Evolutionary conservation across 768 basidiomycete genomes (phyloP), one percentile per base, ranked within the genome.

Genomic region (Rhodotorula toruloides): DNA sequence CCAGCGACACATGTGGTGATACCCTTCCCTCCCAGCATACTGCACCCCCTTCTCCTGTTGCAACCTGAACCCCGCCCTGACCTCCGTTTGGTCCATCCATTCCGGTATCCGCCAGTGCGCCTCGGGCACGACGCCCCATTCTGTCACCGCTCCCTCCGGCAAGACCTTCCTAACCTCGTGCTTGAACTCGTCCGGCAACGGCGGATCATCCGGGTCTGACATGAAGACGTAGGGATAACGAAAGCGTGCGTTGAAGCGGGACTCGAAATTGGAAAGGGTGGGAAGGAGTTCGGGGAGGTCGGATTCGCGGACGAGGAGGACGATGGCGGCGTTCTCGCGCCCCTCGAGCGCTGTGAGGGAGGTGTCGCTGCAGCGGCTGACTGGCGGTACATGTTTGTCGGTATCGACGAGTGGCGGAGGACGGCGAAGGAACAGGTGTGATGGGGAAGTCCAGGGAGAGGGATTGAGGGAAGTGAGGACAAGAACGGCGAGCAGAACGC

Each of bases 251-350:
- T 73, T 73, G 63, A 71, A 71, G n/a, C 44, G 61, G 2, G 34
- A 19, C 32, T 73, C 72, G 34, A 73, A 70, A 55, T 73, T 73
- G 22, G 25, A 16, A 8, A 73, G 60, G 12, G 72, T 73, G n/a
- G 68, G 68, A 21, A 67, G 44, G 60, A 73, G 69, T 8, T 46
- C 49, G 34, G 37, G 50, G 31, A 73, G 57, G 54, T 73, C 72
- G 9, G 21, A 8, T 12, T 68, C 68, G 29, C 68, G 61, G n/a
- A 67, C 49, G 22, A 73, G 66, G 56, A 73, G 56, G 39, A 73
- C 58, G 52, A 73, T 67, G 22, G 69, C 69, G 42, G 56, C 69
- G 21, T 49, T 58, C 59, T 70, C 66, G 21, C 69, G 53, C 36
- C 46, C 34, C 16, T 66, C 61, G 46, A 62, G 57, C 16, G 53